Evolutionary conservation across 1,284 basidiomycete species (phyloP), one percentile per base, ranked within the genome.

Genomic region (Trametes pubescens): DNA sequence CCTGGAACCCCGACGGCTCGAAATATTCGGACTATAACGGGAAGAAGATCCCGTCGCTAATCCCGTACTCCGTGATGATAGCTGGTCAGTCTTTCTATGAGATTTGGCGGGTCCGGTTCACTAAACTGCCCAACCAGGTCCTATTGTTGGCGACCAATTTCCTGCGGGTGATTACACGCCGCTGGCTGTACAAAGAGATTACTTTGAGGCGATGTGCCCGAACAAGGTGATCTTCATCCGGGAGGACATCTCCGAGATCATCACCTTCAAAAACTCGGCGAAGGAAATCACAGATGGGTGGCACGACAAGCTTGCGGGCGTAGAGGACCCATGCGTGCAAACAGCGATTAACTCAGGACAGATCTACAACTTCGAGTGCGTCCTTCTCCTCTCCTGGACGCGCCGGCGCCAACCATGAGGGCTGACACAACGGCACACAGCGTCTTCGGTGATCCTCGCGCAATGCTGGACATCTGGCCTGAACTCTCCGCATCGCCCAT

Each of bases 11-110:
- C 40, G 64, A 71, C 44, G 56, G 61, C 9, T 55, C 59, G 2
- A 60, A 65, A 18, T 76, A 71, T 51, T 63, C 73, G 2, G 62
- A 66, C 13, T 75, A 65, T 57, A 66, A 86, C 80, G 18, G 81
- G 78, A 65, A 73, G 74, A 7, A 80, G 81, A 54, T 77, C 81
- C 86, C 88, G 1, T 78, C 84, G 0, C 77, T 79, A 0, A 82
- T 90, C 38, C 89, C 89, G 0, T 72, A 89, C 29, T 84, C 86
- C 38, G 85, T 86, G 0, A 83, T 88, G 59, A 77, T 90, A 24
- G 79, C 81, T 0, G 88, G 75, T 75, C 24, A 38, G 32, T 35
- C 34, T 22, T 35, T 14, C 21, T 9, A 8, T 26, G 14, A 7
- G 16, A 9, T 22, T 6, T 35, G 22, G 29, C 40, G 11, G 18